Evolutionary conservation across 2,329 filamentous ascomycete genomes (phyloP).

Genomic region (Plenodomus lindquistii): DNA sequence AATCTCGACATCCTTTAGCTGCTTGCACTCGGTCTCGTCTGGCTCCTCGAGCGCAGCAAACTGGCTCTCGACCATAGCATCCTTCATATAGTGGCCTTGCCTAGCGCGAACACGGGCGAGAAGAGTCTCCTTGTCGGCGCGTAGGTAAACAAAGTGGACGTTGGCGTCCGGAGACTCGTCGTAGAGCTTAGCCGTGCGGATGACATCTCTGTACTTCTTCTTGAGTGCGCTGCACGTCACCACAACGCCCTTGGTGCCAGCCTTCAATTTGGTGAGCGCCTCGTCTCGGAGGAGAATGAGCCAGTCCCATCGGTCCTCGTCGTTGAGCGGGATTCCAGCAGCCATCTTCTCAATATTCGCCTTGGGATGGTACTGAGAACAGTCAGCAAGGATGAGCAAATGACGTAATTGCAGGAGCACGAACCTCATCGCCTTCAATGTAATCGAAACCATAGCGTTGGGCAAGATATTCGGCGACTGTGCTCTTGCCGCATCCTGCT

Average conservation of each 20-base stretch:
- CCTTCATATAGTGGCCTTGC: conserved; percentile 92
- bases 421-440: conserved; percentile 57
- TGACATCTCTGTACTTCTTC: conserved; percentile 87
- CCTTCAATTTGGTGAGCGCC: conserved; percentile 43
- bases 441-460: conserved; percentile 50
- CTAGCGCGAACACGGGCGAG: conserved; percentile 74
- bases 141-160: conserved; percentile 90
- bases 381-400: background rate
- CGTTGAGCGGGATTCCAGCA: conserved; percentile 79
- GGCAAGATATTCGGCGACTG: conserved; percentile 53
- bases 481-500: conserved; percentile 59
- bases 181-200: conserved; percentile 55
- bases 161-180: conserved; percentile 49
- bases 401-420: conserved; percentile 8
- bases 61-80: conserved; percentile 92
- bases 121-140: conserved; percentile 74
- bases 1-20: conserved; percentile 49
- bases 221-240: conserved; percentile 96
- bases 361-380: conserved; percentile 52
- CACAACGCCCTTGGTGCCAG: conserved; percentile 67
- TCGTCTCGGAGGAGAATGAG: conserved; percentile 60
- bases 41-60: conserved; percentile 87
- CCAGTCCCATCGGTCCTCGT: conserved; percentile 98
- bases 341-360: conserved; percentile 79
- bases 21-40: conserved; percentile 62